These are phyloP conservation scores for Hymenochaete sp. DNA, from an alignment of 1,284 basidiomycete species.

Conservation along the genomic window DNA sequence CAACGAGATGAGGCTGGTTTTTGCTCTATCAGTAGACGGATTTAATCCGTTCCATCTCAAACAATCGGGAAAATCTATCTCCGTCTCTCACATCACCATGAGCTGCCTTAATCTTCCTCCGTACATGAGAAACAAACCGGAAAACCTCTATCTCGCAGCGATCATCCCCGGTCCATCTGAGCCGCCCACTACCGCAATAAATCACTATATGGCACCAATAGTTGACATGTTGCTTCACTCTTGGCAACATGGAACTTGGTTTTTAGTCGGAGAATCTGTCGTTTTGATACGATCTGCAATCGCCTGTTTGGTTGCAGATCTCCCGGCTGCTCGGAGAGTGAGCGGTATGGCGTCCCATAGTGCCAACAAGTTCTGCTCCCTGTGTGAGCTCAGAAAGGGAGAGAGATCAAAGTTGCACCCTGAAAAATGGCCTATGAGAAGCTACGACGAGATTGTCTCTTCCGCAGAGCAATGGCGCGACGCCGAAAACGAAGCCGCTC, in stretches of 20 bases:
- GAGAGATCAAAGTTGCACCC: too few species aligned
- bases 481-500: conserved; percentile 17
- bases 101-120: conserved; percentile 26
- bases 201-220: conserved; percentile 26
- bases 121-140: conserved; percentile 21
- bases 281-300: conserved; percentile 10
- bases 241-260: conserved; percentile 26
- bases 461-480: conserved; percentile 21
- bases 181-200: conserved; percentile 22
- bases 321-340: conserved; percentile 28
- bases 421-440: neutral
- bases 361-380: conserved; percentile 18
- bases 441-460: conserved; percentile 5
- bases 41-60: conserved; percentile 32
- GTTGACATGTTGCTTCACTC: conserved; percentile 25
- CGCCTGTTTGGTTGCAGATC: conserved; percentile 20
- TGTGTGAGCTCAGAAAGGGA: conserved; percentile 15
- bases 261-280: conserved; percentile 21
- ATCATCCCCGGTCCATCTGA: conserved; percentile 24
- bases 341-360: conserved; percentile 19
- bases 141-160: conserved; percentile 25
- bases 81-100: conserved; percentile 29
- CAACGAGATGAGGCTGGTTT: conserved; percentile 17
- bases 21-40: conserved; percentile 29
- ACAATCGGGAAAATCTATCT: conserved; percentile 24